Percentiles rank a stretch among this genome's conserved stretches.
phyloP scores from a whole-genome alignment of 441 rosid genomes.

The Aquilaria agallochum region DNA sequence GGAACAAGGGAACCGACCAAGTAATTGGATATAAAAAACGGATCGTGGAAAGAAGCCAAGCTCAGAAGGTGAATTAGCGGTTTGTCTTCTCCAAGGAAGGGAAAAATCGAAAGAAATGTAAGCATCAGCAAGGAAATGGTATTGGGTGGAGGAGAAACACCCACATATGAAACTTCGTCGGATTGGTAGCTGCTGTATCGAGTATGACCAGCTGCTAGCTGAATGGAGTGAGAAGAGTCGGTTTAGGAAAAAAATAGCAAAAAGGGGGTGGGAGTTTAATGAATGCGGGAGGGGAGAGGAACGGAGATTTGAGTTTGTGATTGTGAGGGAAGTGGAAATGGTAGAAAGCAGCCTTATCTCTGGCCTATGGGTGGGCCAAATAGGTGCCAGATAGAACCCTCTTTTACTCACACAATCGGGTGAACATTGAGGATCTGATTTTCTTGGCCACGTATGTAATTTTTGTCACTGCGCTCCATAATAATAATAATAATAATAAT shows the following conservation, averaged over 20 bases:
- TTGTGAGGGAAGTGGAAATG: neutral
- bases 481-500: too few relatives aligned
- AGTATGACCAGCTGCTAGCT: too few relatives aligned
- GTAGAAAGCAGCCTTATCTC: neutral
- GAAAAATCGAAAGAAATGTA: neutral
- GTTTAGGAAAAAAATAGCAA: neutral
- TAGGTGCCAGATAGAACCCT: neutral
- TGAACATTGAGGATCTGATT: neutral
- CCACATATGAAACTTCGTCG: slow-evolving; percentile 33
- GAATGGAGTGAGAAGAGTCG: too few relatives aligned
- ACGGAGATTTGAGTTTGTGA: too few relatives aligned
- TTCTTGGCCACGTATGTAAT: slow-evolving; percentile 2
- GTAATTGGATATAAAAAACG: slow-evolving; percentile 8
- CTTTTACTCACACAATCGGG: neutral
- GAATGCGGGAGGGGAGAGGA: neutral
- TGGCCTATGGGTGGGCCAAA: slow-evolving; percentile 2
- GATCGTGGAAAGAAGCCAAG: slow-evolving; percentile 4
- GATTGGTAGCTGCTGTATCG: slow-evolving; percentile 16
- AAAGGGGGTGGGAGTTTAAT: neutral
- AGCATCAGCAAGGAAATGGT: too few relatives aligned
- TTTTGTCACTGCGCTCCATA: too few relatives aligned
- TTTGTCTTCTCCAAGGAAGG: neutral
- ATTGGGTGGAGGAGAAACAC: slow-evolving; percentile 47
- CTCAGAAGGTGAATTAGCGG: neutral
- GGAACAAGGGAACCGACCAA: slow-evolving; percentile 1